Base-by-base conservation (phyloP, 306 rosid genomes). In the Hippophae gyantsensis region DNA sequence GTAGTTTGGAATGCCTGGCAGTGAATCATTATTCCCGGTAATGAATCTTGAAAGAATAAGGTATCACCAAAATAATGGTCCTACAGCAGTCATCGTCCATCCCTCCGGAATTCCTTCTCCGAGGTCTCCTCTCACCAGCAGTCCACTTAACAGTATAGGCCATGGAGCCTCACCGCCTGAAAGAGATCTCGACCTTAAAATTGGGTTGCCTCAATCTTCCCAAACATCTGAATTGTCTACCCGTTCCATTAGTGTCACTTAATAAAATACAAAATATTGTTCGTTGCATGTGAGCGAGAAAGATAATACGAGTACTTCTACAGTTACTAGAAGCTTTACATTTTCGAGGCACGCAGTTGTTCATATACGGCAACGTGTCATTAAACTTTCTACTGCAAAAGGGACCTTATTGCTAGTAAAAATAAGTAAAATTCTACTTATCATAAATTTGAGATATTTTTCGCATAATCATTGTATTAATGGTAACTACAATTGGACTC, bases 21-120 rank as follows among this genome's bases (percentile, higher is more conserved):
- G 50, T 54, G 38, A 54, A 13, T 46, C 67, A 13, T 52, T 65
- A 25, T 13, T 58, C 54, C 74, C 69, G 6, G 6, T 67, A 67
- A 18, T 59, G 63, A 73, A 58, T 3, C 9, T 56, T 48, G 65
- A 54, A 2, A 10, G 72, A 47, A 45, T 48, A 64, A 50, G 43
- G 9, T 58, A 44, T 14, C 5, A 42, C 13, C 51, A 45, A 42
- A 65, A 42, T 13, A 27, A 52, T 12, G 43, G 54, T 52, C 62
- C 57, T 48, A 51, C 44, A n/a, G 47, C 68, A 7, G 49, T 61
- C 0, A 43, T 72, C 6, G 10, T 41, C 25, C 85, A 76, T 62
- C 82, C 82, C 42, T 73, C 82, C 26, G 82, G 81, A 1, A 73
- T 76, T 50, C 85, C 82, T 43, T 67, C 78, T 2, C 79, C 84